phyloP scores from a whole-genome alignment of 805 yeast species.

The Priceomyces melissophilus region DNA sequence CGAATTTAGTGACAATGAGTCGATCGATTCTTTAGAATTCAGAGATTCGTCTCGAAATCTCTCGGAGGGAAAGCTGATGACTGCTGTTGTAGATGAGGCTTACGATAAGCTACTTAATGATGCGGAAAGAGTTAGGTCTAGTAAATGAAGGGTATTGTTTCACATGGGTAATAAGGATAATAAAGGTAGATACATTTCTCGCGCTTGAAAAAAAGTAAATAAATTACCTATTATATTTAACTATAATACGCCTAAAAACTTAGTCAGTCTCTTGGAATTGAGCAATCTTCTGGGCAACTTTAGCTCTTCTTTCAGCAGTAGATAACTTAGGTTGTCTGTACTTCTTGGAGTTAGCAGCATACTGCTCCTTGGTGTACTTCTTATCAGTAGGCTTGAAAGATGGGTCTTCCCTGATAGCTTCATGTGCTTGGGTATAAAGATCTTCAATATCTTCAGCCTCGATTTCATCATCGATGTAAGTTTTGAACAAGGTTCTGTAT shows the following conservation, averaged over 20 bases:
- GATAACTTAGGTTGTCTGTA: slow-evolving; percentile 86
- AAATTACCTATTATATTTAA: not conserved
- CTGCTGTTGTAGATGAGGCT: slow-evolving; percentile 62
- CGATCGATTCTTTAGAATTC: slow-evolving; percentile 27
- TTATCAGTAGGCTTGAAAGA: slow-evolving; percentile 80
- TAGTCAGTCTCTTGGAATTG: slow-evolving; percentile 64
- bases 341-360: slow-evolving; percentile 95
- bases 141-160: slow-evolving; percentile 22
- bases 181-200: not conserved
- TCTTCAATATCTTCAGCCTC: slow-evolving; percentile 98
- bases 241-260: slow-evolving; percentile 7
- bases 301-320: slow-evolving; percentile 85
- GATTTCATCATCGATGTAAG: slow-evolving; percentile 93
- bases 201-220: not conserved
- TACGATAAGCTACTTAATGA: slow-evolving; percentile 70
- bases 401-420: slow-evolving; percentile 95
- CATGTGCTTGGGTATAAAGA: slow-evolving; percentile 91
- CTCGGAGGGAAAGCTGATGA: slow-evolving; percentile 13
- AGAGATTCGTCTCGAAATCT: slow-evolving; percentile 6
- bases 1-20: slow-evolving; percentile 16
- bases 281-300: slow-evolving; percentile 90
- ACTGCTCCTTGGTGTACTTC: slow-evolving; percentile 96
- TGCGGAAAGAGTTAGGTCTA: slow-evolving; percentile 61
- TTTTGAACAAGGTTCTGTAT: slow-evolving; percentile 92
- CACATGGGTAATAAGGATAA: not conserved